Percentiles rank a stretch among this genome's conserved stretches.
These are phyloP conservation scores for Podospora pseudopauciseta DNA, from an alignment of 495 filamentous ascomycete species.

Conservation along the genomic window DNA sequence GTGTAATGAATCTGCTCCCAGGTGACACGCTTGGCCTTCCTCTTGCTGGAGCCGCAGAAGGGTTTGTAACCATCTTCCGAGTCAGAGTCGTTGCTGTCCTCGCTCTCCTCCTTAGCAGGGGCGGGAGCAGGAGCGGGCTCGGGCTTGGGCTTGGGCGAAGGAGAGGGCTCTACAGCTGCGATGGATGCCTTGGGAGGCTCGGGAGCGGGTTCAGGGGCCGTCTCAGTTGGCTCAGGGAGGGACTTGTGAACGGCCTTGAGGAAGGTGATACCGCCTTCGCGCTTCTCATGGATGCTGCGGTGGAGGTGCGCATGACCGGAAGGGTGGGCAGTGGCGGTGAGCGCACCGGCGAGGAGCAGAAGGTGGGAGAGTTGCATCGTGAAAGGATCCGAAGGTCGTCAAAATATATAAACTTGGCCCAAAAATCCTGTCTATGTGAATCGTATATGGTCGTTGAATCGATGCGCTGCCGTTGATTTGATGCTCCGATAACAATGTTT, in stretches of 20 bases:
- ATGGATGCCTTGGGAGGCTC: neutral
- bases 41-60: conserved; percentile 27
- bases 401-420: neutral
- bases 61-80: conserved; percentile 12
- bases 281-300: conserved; percentile 26
- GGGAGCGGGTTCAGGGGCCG: conserved; percentile 9
- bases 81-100: neutral
- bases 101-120: neutral
- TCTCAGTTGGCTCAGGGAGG: conserved; percentile 11
- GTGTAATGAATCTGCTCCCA: conserved; percentile 34
- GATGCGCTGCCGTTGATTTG: neutral
- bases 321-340: conserved; percentile 30
- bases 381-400: neutral
- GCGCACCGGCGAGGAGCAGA: conserved; percentile 30
- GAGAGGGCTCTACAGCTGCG: neutral
- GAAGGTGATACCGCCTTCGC: conserved; percentile 16
- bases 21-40: conserved; percentile 36
- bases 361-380: conserved; percentile 33
- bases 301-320: conserved; percentile 35
- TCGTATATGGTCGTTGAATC: conserved; percentile 5
- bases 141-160: conserved; percentile 4
- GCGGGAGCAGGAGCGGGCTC: neutral
- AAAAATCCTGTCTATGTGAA: conserved; percentile 12
- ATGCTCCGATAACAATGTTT: neutral
- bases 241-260: conserved; percentile 28